These are phyloP conservation scores for Stachybotrys chartarum DNA, from an alignment of 2,329 filamentous ascomycete genomes.

Conservation along the genomic window DNA sequence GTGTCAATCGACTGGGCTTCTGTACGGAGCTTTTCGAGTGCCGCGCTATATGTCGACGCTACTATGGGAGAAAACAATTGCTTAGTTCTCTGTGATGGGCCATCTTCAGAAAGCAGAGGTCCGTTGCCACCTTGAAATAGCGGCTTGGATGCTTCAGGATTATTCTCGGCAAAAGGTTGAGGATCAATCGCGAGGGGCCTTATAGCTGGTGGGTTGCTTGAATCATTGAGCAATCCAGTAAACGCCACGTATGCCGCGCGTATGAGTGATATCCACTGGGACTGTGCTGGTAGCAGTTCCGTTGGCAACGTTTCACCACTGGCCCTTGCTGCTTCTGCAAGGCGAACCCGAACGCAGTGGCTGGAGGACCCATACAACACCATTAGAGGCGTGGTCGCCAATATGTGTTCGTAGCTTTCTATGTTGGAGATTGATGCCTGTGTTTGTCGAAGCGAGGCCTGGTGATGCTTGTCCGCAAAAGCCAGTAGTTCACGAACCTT, in stretches of 20 bases:
- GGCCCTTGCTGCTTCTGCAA: constrained; percentile 15
- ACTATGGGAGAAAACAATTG: constrained; percentile 3
- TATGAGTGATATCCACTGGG: constrained; percentile 29
- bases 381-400: constrained; percentile 30
- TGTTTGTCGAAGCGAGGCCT: constrained; percentile 27
- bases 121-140: too few species aligned
- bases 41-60: constrained; percentile 3
- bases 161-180: too few species aligned
- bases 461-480: constrained; percentile 29
- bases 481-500: constrained; percentile 10
- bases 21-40: constrained; percentile 1
- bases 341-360: constrained; percentile 26
- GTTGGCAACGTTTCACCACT: constrained; percentile 7
- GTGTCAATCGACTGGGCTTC: background rate
- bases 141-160: too few species aligned
- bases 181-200: too few species aligned
- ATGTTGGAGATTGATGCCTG: constrained; percentile 21
- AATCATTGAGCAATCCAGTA: constrained; percentile 16
- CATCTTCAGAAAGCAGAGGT: background rate
- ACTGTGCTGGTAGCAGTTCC: constrained; percentile 22
- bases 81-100: constrained; percentile 4
- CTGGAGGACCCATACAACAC: constrained; percentile 31
- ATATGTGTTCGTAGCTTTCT: constrained; percentile 17
- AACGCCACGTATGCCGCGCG: constrained; percentile 27
- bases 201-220: too few species aligned